Percentiles rank a stretch among this genome's conserved stretches.
Conservation (phyloP, 805 yeast species). For the Cyberlindnera petersonii region DNA sequence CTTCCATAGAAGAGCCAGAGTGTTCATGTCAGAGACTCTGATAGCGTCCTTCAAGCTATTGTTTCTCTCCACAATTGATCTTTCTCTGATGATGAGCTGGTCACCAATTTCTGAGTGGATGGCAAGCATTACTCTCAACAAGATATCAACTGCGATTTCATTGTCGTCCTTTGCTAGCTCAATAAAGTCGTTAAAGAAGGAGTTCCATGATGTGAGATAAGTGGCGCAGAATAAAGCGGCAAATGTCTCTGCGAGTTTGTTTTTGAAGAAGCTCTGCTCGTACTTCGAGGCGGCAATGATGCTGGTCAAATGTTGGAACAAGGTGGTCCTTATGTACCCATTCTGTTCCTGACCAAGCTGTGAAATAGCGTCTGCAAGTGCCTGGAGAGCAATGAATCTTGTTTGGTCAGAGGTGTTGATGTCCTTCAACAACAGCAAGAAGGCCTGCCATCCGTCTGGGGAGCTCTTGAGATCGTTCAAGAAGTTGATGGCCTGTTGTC, state of each 20-base stretch:
- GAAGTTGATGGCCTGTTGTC: constrained; percentile 39
- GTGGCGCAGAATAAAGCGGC: constrained; percentile 47
- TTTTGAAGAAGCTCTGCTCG: constrained; percentile 45
- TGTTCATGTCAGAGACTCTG: constrained; percentile 69
- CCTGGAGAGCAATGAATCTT: constrained; percentile 29
- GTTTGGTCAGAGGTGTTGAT: constrained; percentile 27
- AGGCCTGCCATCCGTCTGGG: constrained; percentile 44
- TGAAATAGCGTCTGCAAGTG: constrained; percentile 26
- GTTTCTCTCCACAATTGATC: constrained; percentile 59
- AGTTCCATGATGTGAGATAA: constrained; percentile 46
- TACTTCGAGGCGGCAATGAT: constrained; percentile 19
- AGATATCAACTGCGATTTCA: constrained; percentile 51
- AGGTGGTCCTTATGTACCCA: constrained; percentile 24
- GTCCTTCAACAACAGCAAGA: constrained; percentile 37
- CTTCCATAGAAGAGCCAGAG: constrained; percentile 65
- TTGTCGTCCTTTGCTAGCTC: constrained; percentile 31
- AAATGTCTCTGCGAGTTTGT: constrained; percentile 54
- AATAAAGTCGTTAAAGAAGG: constrained; percentile 48
- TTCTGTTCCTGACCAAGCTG: constrained; percentile 18
- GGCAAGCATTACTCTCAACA: constrained; percentile 64
- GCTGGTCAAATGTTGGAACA: constrained; percentile 19
- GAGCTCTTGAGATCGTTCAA: constrained; percentile 41
- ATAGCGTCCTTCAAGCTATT: constrained; percentile 76
- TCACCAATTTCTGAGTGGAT: constrained; percentile 94
- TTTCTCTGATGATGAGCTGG: constrained; percentile 71